Percentiles rank a stretch among this genome's conserved stretches.
phyloP scores from a whole-genome alignment of 306 rosid genomes.

The Corylus avellana region DNA sequence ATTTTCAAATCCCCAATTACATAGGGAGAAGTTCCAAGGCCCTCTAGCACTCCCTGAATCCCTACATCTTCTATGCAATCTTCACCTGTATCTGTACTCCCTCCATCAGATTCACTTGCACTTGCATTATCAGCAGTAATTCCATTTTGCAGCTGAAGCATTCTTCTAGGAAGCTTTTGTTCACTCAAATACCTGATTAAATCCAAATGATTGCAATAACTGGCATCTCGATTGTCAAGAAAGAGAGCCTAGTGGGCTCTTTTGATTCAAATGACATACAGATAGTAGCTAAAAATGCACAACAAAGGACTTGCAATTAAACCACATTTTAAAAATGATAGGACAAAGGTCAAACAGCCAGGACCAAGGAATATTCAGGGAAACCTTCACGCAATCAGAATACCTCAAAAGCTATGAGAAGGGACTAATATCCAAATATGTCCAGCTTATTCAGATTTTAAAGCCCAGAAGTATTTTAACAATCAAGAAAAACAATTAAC shows the following conservation, averaged over 20 bases:
- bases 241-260: not conserved
- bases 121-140: conserved; percentile 59
- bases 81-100: conserved; percentile 70
- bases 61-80: conserved; percentile 57
- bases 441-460: conserved; percentile 10
- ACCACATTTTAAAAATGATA: not conserved
- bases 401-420: not conserved
- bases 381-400: not conserved
- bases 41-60: conserved; percentile 33
- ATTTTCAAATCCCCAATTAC: conserved; percentile 75
- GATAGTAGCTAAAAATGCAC: not conserved
- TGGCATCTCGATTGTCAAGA: conserved; percentile 16
- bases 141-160: conserved; percentile 77
- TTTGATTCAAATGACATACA: not conserved
- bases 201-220: conserved; percentile 29
- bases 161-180: conserved; percentile 83
- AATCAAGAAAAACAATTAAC: not conserved
- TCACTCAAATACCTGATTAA: conserved; percentile 74
- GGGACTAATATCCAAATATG: not conserved
- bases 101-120: conserved; percentile 73
- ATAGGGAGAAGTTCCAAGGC: conserved; percentile 58
- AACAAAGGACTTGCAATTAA: not conserved
- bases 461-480: conserved; percentile 12
- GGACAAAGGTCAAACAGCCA: not conserved
- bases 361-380: not conserved